Conservation (phyloP, 2,329 filamentous ascomycete species). For the Cordyceps javanica region DNA sequence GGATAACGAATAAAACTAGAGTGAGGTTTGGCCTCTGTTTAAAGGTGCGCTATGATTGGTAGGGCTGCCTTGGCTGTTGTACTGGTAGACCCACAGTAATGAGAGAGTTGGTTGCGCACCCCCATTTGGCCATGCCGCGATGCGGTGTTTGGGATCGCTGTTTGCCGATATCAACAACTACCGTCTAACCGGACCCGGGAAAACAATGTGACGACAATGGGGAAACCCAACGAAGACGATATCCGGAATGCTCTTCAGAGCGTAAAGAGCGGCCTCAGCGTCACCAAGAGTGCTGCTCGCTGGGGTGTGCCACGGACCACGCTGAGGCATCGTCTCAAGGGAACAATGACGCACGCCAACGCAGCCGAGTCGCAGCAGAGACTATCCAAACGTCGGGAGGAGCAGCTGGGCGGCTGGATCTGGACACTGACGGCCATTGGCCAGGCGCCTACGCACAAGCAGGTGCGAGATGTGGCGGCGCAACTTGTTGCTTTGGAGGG, state of each 20-base stretch:
- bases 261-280: not conserved
- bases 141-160: not conserved
- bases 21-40: not conserved
- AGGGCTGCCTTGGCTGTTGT: not conserved
- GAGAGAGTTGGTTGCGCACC: not conserved
- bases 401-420: conserved; percentile 11
- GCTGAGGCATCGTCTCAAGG: not conserved
- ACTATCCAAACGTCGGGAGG: conserved; percentile 12
- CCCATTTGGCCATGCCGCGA: not conserved
- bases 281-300: not conserved
- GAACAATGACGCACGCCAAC: not conserved
- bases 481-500: conserved; percentile 7
- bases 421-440: not conserved
- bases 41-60: not conserved
- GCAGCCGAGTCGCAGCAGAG: conserved; percentile 2
- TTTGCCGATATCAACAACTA: not conserved
- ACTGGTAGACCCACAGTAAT: not conserved
- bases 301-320: not conserved
- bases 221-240: not conserved
- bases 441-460: conserved; percentile 4
- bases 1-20: not conserved
- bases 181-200: too few relatives aligned
- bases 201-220: not conserved
- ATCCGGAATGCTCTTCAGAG: not conserved
- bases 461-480: conserved; percentile 1